phyloP scores from a whole-genome alignment of 1,284 basidiomycete genomes.

The Coniferiporia sulphurascens region DNA sequence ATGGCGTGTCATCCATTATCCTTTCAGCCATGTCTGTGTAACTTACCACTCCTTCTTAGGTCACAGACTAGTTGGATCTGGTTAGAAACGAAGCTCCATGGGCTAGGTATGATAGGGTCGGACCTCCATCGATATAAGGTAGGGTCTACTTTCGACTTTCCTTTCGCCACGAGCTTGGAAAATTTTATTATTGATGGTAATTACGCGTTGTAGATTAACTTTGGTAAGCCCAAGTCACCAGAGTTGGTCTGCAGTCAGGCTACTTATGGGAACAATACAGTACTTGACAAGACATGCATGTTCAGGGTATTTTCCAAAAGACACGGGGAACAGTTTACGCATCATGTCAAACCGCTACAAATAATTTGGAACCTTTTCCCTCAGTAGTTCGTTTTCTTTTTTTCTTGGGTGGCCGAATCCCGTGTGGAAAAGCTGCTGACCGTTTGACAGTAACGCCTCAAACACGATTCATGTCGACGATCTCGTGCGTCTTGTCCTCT shows the following conservation, averaged over 20 bases:
- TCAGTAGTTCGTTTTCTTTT: constrained; percentile 51
- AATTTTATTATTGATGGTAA: neutral
- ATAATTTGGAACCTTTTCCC: constrained; percentile 87
- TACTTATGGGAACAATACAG: constrained; percentile 34
- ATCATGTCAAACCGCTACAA: constrained; percentile 79
- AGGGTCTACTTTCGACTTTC: constrained; percentile 17
- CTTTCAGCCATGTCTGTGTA: neutral
- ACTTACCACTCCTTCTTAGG: constrained; percentile 35
- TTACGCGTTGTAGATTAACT: constrained; percentile 42
- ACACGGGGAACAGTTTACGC: constrained; percentile 71
- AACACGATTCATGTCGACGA: constrained; percentile 91
- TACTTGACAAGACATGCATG: constrained; percentile 85
- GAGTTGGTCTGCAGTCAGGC: neutral
- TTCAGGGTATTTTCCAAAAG: constrained; percentile 79
- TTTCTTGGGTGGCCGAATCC: neutral
- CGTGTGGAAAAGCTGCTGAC: neutral
- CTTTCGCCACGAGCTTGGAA: neutral
- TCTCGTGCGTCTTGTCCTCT: constrained; percentile 39
- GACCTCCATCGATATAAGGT: constrained; percentile 65
- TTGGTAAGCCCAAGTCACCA: constrained; percentile 36
- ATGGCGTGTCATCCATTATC: constrained; percentile 43
- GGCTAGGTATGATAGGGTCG: constrained; percentile 79
- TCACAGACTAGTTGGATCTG: constrained; percentile 88
- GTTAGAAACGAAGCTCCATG: constrained; percentile 87
- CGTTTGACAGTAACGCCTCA: constrained; percentile 46